A percentile compares a stretch with the other conserved stretches of the same genome.
Conservation (phyloP, 2,329 filamentous ascomycete species). For the Colletotrichum higginsianum region DNA sequence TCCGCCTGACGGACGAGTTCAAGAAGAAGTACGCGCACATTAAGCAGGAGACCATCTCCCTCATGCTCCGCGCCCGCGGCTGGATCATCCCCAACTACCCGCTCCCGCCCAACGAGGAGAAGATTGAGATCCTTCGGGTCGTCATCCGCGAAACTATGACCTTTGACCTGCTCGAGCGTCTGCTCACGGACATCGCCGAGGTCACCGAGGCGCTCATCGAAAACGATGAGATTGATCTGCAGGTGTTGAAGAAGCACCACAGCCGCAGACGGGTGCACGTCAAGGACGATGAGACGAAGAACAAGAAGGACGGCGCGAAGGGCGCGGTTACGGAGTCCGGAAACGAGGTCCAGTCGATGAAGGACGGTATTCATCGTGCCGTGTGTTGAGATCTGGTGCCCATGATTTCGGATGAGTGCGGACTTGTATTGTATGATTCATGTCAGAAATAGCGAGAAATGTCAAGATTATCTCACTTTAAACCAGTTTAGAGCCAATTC, state of each 20-base stretch:
- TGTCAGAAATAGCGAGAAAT: not conserved
- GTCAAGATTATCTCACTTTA: not conserved
- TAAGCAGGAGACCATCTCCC: conserved; percentile 75
- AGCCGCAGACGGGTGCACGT: conserved; percentile 21
- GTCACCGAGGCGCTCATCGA: conserved; percentile 74
- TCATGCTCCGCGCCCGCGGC: conserved; percentile 75
- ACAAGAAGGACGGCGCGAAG: conserved; percentile 25
- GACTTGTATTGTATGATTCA: not conserved
- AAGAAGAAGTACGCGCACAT: conserved; percentile 72
- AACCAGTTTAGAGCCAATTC: too few relatives aligned
- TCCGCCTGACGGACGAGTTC: conserved; percentile 74
- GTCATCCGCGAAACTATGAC: conserved; percentile 78
- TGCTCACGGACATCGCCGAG: conserved; percentile 72
- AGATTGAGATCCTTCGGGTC: conserved; percentile 76
- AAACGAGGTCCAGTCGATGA: conserved; percentile 30
- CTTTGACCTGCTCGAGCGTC: conserved; percentile 75
- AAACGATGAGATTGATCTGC: conserved; percentile 43
- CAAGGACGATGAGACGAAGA: conserved; percentile 36
- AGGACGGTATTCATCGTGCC: conserved; percentile 50
- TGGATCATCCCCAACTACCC: conserved; percentile 82
- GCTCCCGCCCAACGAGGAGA: conserved; percentile 73
- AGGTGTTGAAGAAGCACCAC: conserved; percentile 39
- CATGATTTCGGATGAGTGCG: too few relatives aligned
- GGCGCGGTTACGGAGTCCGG: conserved; percentile 11
- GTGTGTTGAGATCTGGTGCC: conserved; percentile 46